Conservation (phyloP, 2,329 filamentous ascomycete genomes). For the Aspergillus phoenicis region DNA sequence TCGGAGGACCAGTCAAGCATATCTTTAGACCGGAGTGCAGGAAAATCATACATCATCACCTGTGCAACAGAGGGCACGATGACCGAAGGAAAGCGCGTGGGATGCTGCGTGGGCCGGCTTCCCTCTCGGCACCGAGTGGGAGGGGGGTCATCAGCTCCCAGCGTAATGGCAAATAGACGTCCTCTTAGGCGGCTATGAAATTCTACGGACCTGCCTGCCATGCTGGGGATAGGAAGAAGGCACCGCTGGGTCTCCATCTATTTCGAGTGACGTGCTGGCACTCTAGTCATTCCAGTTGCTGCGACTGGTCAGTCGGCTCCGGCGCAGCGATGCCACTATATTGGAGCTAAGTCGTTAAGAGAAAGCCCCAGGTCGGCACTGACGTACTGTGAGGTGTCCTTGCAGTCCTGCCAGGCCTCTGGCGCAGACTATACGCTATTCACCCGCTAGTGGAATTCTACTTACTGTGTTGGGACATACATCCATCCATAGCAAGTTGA, state of each 20-base stretch:
- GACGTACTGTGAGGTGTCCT: constrained; percentile 27
- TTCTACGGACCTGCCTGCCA: constrained; percentile 8
- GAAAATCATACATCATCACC: constrained; percentile 22
- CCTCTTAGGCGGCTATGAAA: constrained; percentile 17
- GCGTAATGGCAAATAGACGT: constrained; percentile 13
- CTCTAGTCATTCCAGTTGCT: constrained; percentile 17
- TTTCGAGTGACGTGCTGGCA: constrained; percentile 19
- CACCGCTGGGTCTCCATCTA: constrained; percentile 13
- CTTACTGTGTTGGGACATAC: constrained; percentile 2
- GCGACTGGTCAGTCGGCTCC: constrained; percentile 21
- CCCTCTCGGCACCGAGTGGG: constrained; percentile 17
- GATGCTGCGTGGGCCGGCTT: constrained; percentile 24
- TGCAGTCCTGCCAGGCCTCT: constrained; percentile 19
- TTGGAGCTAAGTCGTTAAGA: constrained; percentile 17
- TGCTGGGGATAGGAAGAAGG: constrained; percentile 4
- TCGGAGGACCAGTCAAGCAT: constrained; percentile 15
- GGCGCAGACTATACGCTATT: constrained; percentile 4
- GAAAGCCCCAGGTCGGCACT: constrained; percentile 23
- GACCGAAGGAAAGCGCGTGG: constrained; percentile 21
- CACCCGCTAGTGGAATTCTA: constrained; percentile 3
- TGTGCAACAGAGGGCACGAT: constrained; percentile 20
- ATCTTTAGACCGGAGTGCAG: constrained; percentile 17
- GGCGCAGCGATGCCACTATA: constrained; percentile 19
- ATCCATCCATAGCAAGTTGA: neutral
- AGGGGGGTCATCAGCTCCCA: constrained; percentile 24